phyloP scores from a whole-genome alignment of 805 yeast genomes.

The Hanseniaspora pseudoguilliermondii region DNA sequence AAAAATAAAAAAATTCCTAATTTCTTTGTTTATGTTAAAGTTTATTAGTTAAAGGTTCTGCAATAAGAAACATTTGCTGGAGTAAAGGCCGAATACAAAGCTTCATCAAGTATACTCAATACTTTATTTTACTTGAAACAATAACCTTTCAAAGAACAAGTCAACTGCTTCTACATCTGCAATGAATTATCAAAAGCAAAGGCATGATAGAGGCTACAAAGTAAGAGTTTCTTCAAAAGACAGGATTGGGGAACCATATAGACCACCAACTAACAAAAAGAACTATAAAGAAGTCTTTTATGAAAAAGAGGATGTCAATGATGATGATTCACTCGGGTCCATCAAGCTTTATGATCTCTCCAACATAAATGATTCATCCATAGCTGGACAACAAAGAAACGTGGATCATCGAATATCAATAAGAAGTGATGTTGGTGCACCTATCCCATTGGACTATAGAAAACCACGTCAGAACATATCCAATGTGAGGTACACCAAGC shows the following conservation, averaged over 20 bases:
- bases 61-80: not conserved
- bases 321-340: not conserved
- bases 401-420: not conserved
- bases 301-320: not conserved
- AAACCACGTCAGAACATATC: not conserved
- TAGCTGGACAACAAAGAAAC: not conserved
- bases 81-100: too few species aligned
- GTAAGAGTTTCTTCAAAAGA: not conserved
- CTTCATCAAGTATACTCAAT: not conserved
- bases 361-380: not conserved
- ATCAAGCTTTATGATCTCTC: not conserved
- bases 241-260: conserved; percentile 7
- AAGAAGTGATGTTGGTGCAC: conserved; percentile 25
- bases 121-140: too few species aligned
- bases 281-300: not conserved
- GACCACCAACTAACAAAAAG: not conserved
- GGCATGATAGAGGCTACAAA: not conserved
- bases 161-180: too few species aligned
- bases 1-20: not conserved
- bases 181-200: not conserved
- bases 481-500: not conserved
- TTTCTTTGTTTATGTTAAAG: not conserved
- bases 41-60: not conserved
- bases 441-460: conserved; percentile 30
- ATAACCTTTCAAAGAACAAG: too few species aligned